Evolutionary conservation across 768 basidiomycete species (phyloP).

Genomic region (Tricholoma matsutake): DNA sequence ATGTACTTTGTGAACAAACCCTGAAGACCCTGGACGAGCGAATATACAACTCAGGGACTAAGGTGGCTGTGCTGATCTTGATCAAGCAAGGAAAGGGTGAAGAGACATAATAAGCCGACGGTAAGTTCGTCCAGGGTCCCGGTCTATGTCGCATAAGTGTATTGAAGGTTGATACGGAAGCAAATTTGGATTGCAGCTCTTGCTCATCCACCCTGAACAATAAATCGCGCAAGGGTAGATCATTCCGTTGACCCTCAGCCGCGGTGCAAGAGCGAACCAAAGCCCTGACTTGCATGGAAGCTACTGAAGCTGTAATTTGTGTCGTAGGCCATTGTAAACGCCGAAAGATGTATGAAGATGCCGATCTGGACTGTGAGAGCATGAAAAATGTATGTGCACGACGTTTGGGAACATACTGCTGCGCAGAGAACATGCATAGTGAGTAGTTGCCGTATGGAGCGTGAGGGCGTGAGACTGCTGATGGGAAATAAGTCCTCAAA

Average conservation of each 20-base stretch:
- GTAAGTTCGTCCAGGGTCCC: slow-evolving; percentile 5
- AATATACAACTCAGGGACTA: slow-evolving; percentile 2
- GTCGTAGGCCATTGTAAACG: not conserved
- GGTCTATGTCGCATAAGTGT: not conserved
- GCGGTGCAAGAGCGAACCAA: too few species aligned
- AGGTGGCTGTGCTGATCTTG: slow-evolving; percentile 19
- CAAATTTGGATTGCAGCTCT: not conserved
- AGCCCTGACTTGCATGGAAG: not conserved
- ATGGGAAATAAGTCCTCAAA: not conserved
- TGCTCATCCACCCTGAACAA: not conserved
- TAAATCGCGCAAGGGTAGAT: not conserved
- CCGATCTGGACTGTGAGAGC: not conserved
- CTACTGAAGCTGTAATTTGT: not conserved
- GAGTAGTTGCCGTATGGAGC: not conserved
- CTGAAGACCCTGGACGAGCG: slow-evolving; percentile 11
- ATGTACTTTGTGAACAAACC: not conserved
- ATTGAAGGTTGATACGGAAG: not conserved
- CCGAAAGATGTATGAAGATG: not conserved
- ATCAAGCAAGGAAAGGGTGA: slow-evolving; percentile 10
- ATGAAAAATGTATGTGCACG: not conserved
- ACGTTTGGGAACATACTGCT: not conserved
- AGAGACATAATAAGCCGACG: slow-evolving; percentile 12
- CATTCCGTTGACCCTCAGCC: not conserved
- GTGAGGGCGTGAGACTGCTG: not conserved
- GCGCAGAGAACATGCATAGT: not conserved